Evolutionary conservation across 2,329 filamentous ascomycete genomes (phyloP), one percentile per base, ranked within the genome.

Genomic region (Nothophaeocryptopus gaeumannii): DNA sequence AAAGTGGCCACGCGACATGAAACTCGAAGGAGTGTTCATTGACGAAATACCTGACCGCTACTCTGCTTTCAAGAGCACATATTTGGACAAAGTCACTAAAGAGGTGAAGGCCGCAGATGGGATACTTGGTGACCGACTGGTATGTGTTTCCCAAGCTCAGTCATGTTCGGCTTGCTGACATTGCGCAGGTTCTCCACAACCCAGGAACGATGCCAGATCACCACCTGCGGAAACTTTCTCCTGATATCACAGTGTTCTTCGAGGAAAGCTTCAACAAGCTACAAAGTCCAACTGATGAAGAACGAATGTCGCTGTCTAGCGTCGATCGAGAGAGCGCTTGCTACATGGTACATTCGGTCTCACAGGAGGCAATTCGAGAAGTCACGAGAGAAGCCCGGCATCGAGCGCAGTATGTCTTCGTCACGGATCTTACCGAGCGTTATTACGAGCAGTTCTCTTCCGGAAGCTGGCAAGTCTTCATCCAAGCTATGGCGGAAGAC

Each of bases 41-140:
- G 62, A 63, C 51, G 62, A 63, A 49, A 54, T 58, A 12, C 58
- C 58, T 2, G 54, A 58, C 30, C 49, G 55, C 14, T 49, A 50
- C 10, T 44, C 54, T 0, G 44, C 44, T 10, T 41, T 57, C 31
- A 42, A 51, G 11, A 51, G 42, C 4, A 47, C 42, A 13, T 59
- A 51, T 47, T 47, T 59, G 40, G 37, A 57, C 11, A 39, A 48
- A 12, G 40, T 57, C 29, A 48, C 42, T 20, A 35, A 45, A 8
- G 41, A 56, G 16, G 49, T 45, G 11, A 50, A 50, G 32, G 37
- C n/a, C 12, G 36, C 47, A 8, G 47, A 50, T 30, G 47, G 47
- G 7, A 50, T 50, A 12, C 31, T 50, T 8, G 47, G 47, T 8
- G 37, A 32, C 8, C 37, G 33, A 13, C 8, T 50, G 41, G 47